These are phyloP conservation scores for Beta macrorhiza DNA, from an alignment of 179 eudicot species.

Conservation along the genomic window DNA sequence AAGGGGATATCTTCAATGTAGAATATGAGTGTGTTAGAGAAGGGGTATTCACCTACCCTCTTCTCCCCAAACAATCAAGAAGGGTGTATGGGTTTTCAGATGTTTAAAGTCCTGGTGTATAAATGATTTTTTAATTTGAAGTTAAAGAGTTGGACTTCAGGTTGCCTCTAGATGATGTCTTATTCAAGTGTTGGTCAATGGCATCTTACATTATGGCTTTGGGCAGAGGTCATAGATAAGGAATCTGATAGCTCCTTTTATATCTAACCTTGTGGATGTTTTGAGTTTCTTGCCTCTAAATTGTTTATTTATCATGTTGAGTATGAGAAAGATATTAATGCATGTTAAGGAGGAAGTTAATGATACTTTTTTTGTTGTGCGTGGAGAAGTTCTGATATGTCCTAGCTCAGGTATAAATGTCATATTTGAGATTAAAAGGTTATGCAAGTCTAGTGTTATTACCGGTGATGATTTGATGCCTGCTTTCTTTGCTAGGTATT, in stretches of 20 bases:
- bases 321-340: not conserved
- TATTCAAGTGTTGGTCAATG: not conserved
- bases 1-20: not conserved
- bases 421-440: not conserved
- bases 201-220: not conserved
- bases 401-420: not conserved
- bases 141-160: not conserved
- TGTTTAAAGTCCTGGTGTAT: not conserved
- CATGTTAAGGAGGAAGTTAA: not conserved
- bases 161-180: not conserved
- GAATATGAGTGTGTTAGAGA: not conserved
- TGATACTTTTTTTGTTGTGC: not conserved
- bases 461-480: not conserved
- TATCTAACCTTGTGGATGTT: not conserved
- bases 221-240: not conserved
- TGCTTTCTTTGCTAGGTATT: not conserved
- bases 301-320: not conserved
- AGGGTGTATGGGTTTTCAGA: not conserved
- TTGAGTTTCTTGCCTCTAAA: not conserved
- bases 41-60: not conserved
- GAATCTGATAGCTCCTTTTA: not conserved
- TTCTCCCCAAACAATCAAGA: not conserved
- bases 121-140: too few relatives aligned
- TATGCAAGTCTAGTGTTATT: not conserved
- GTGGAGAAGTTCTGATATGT: not conserved